phyloP scores from a whole-genome alignment of 176 grass and related monocot species.

The Avena insularis region DNA sequence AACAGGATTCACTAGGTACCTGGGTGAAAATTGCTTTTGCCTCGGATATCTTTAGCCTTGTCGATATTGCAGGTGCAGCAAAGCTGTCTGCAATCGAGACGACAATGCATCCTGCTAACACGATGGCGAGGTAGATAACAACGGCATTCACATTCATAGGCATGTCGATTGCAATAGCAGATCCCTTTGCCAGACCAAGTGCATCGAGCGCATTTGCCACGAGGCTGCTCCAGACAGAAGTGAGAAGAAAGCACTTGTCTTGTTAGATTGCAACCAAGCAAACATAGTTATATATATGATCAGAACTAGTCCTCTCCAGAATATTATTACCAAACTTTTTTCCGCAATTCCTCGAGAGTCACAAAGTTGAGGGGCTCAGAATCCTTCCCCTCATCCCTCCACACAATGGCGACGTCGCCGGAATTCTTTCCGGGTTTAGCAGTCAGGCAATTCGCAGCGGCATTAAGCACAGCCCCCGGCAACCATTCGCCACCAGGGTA shows the following conservation, averaged over 20 bases:
- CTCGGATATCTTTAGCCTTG: slow-evolving; percentile 83
- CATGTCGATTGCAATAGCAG: slow-evolving; percentile 96
- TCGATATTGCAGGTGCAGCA: slow-evolving; percentile 83
- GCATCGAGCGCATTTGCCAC: slow-evolving; percentile 88
- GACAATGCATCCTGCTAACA: slow-evolving; percentile 82
- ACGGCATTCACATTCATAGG: slow-evolving; percentile 90
- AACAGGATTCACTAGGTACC: slow-evolving; percentile 48
- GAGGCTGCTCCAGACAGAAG: slow-evolving; percentile 55
- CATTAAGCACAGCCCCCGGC: slow-evolving; percentile 68
- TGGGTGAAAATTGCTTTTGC: slow-evolving; percentile 98
- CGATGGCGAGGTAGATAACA: slow-evolving; percentile 82
- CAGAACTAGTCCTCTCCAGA: not conserved
- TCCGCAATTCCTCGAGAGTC: slow-evolving; percentile 75
- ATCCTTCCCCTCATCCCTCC: slow-evolving; percentile 88
- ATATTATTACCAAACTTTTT: slow-evolving; percentile 75
- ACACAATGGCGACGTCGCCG: slow-evolving; percentile 59
- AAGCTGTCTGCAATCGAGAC: slow-evolving; percentile 99
- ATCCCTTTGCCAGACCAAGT: slow-evolving; percentile 76
- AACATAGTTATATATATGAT: not conserved
- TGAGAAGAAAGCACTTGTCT: not conserved
- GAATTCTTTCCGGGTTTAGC: slow-evolving; percentile 63
- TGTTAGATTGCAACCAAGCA: not conserved
- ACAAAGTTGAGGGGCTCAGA: slow-evolving; percentile 63
- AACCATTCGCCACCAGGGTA: slow-evolving; percentile 84
- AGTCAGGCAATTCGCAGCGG: slow-evolving; percentile 69